Conservation (phyloP, 1,284 basidiomycete species). For the Porphyrellus sp. region DNA sequence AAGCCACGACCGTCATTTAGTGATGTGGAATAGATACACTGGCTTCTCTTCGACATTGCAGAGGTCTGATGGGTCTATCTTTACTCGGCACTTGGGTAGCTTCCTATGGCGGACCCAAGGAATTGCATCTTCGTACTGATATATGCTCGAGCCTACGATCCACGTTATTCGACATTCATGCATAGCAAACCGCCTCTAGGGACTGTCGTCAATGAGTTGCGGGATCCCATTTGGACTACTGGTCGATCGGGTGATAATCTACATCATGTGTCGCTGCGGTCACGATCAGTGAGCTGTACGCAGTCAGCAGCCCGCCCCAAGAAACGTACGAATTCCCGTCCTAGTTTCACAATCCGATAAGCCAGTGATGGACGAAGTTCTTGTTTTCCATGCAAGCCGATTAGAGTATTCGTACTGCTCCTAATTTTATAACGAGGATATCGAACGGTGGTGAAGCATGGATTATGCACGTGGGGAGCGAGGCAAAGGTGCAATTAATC, state of each 20-base stretch:
- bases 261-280: not conserved
- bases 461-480: not conserved
- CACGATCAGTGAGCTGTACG: not conserved
- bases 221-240: not conserved
- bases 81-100: too few relatives aligned
- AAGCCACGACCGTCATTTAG: too few relatives aligned
- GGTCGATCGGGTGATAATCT: not conserved
- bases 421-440: not conserved
- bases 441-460: not conserved
- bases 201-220: not conserved
- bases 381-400: not conserved
- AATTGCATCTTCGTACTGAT: not conserved
- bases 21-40: too few relatives aligned
- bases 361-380: not conserved
- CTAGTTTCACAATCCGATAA: not conserved
- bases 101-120: not conserved
- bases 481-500: not conserved
- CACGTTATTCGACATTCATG: not conserved
- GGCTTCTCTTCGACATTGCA: too few relatives aligned
- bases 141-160: not conserved
- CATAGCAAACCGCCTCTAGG: not conserved
- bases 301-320: not conserved
- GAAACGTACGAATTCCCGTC: not conserved
- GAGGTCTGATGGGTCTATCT: too few relatives aligned
- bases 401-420: not conserved